phyloP scores from a whole-genome alignment of 2,329 filamentous ascomycete genomes.

The Colletotrichum sp. region DNA sequence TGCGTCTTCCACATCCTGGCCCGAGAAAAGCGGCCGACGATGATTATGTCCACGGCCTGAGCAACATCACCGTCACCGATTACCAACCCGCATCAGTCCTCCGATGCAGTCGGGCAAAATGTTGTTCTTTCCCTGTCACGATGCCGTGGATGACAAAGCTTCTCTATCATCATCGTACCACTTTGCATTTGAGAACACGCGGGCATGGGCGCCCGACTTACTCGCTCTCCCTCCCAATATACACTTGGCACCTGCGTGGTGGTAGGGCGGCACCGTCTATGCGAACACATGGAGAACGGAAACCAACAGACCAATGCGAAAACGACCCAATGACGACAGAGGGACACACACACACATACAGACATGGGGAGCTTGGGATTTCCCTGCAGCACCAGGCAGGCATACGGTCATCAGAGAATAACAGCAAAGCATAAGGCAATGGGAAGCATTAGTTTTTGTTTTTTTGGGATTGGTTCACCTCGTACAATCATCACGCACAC shows the following conservation, averaged over 20 bases:
- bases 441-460: not conserved
- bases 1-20: not conserved
- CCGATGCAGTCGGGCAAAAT: not conserved
- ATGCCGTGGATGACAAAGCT: not conserved
- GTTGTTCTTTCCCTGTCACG: not conserved
- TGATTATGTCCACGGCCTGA: not conserved
- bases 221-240: not conserved
- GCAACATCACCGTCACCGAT: not conserved
- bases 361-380: not conserved
- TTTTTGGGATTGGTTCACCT: not conserved
- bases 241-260: not conserved
- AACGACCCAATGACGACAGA: not conserved
- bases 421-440: not conserved
- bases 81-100: not conserved
- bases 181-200: not conserved
- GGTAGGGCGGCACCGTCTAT: not conserved
- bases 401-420: not conserved
- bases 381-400: not conserved
- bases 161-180: conserved; percentile 1
- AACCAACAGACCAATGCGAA: not conserved
- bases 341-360: not conserved
- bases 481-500: not conserved
- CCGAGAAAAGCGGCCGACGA: not conserved
- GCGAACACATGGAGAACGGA: not conserved
- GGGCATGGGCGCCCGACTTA: not conserved